Evolutionary conservation across 495 filamentous ascomycete species (phyloP).

Genomic region (Aspergillus incahuasiensis): DNA sequence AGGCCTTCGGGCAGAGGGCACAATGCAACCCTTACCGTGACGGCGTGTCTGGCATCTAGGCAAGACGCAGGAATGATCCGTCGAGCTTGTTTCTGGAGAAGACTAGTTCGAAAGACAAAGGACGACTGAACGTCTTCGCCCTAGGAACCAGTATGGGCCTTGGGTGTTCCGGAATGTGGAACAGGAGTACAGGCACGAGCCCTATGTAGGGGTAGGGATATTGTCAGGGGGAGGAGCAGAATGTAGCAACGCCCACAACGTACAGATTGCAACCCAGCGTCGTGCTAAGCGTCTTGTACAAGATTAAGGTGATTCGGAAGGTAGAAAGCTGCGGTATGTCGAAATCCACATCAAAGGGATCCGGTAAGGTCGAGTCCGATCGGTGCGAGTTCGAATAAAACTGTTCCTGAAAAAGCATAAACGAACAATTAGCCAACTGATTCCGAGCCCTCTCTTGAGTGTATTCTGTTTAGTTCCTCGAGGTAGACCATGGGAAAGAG

Average conservation of each 20-base stretch:
- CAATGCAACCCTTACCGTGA: slow-evolving; percentile 63
- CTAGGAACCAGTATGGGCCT: slow-evolving; percentile 36
- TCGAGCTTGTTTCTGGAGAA: slow-evolving; percentile 36
- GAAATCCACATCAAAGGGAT: slow-evolving; percentile 26
- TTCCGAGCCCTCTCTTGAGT: neutral
- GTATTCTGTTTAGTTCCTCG: neutral
- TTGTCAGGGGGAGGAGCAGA: slow-evolving; percentile 37
- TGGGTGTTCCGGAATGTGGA: slow-evolving; percentile 53
- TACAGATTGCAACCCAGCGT: slow-evolving; percentile 36
- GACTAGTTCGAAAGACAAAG: slow-evolving; percentile 52
- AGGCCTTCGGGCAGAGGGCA: slow-evolving; percentile 46
- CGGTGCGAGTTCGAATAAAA: slow-evolving; percentile 12
- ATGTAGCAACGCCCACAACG: slow-evolving; percentile 30
- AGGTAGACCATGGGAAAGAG: slow-evolving; percentile 2
- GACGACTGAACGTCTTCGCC: slow-evolving; percentile 71
- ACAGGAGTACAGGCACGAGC: slow-evolving; percentile 40
- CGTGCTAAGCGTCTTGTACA: slow-evolving; percentile 20
- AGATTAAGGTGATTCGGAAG: slow-evolving; percentile 13
- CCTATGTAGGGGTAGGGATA: slow-evolving; percentile 43
- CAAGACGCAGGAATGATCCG: slow-evolving; percentile 50
- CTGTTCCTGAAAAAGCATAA: slow-evolving; percentile 11
- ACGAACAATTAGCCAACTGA: slow-evolving; percentile 5
- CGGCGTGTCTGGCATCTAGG: slow-evolving; percentile 53
- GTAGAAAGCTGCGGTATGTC: slow-evolving; percentile 14
- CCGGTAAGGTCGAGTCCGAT: slow-evolving; percentile 18